These are phyloP conservation scores for Cercospora citrullina DNA, from an alignment of 2,329 filamentous ascomycete genomes.

Conservation along the genomic window DNA sequence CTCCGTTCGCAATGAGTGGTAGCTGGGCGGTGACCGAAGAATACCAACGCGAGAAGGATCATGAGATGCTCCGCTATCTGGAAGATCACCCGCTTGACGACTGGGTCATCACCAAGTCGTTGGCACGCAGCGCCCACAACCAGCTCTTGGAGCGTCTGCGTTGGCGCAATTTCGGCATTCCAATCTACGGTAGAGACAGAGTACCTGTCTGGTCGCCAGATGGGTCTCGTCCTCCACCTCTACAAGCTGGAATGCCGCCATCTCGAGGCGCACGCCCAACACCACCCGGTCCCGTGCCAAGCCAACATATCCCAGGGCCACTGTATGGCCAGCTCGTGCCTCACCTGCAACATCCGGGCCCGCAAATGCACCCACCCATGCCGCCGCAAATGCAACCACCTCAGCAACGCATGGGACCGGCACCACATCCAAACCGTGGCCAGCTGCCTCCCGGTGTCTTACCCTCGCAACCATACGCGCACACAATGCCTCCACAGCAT, in stretches of 20 bases:
- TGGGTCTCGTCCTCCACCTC: background rate
- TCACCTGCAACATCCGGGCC: conserved; percentile 9
- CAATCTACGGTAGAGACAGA: conserved; percentile 30
- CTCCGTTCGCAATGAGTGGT: conserved; percentile 22
- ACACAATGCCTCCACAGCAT: conserved; percentile 14
- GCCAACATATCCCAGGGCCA: conserved; percentile 4
- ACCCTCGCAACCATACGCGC: conserved; percentile 26
- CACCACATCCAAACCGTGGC: conserved; percentile 14
- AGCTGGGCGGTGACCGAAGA: conserved; percentile 34
- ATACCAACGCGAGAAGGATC: conserved; percentile 33
- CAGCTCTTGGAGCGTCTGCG: conserved; percentile 31
- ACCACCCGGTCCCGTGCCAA: conserved; percentile 1
- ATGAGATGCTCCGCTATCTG: conserved; percentile 35
- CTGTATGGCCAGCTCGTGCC: background rate
- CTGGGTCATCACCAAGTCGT: conserved; percentile 33
- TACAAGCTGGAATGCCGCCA: background rate
- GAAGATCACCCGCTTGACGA: conserved; percentile 31
- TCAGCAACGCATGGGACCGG: conserved; percentile 13
- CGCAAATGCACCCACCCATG: conserved; percentile 2
- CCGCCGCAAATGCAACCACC: conserved; percentile 5
- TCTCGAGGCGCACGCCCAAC: background rate
- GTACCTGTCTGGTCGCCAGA: conserved; percentile 11
- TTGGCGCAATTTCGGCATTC: conserved; percentile 31
- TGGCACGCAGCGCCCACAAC: conserved; percentile 28
- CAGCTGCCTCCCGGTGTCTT: conserved; percentile 16